phyloP scores from a whole-genome alignment of 2,329 filamentous ascomycete species.

The Colletotrichum orbiculare region DNA sequence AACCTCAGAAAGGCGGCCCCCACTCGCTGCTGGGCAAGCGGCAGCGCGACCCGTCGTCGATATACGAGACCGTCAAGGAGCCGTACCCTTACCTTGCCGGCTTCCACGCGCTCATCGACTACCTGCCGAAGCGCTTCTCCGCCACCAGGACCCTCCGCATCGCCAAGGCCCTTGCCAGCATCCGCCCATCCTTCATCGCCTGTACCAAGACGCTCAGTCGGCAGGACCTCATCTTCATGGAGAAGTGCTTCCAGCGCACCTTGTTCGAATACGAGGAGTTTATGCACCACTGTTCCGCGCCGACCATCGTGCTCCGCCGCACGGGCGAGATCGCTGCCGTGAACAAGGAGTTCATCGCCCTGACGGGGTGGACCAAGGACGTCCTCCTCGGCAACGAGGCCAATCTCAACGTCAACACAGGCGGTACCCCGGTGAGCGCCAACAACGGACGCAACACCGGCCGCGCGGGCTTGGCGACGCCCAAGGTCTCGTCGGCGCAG shows the following conservation, averaged over 20 bases:
- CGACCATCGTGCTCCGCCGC: conserved; percentile 89
- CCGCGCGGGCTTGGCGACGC: conserved; percentile 60
- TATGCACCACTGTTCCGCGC: conserved; percentile 87
- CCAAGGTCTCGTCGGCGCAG: conserved; percentile 59
- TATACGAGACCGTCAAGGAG: conserved; percentile 90
- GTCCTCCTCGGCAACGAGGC: conserved; percentile 87
- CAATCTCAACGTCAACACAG: conserved; percentile 88
- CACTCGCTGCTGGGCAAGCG: conserved; percentile 69
- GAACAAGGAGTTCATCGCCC: conserved; percentile 95
- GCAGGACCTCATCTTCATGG: conserved; percentile 95
- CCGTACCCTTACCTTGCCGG: conserved; percentile 92
- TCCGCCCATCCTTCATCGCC: conserved; percentile 92
- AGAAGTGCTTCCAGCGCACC: conserved; percentile 94
- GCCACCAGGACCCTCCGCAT: conserved; percentile 83
- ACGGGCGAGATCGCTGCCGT: conserved; percentile 96
- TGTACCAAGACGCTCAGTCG: conserved; percentile 89
- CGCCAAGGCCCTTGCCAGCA: conserved; percentile 86
- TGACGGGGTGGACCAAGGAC: conserved; percentile 94
- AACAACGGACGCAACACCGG: conserved; percentile 55
- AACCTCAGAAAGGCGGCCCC: conserved; percentile 53
- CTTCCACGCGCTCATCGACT: conserved; percentile 88
- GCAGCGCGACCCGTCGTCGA: conserved; percentile 79
- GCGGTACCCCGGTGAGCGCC: conserved; percentile 58
- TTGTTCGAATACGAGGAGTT: conserved; percentile 95
- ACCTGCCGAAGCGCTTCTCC: conserved; percentile 82